Evolutionary conservation across 768 basidiomycete species (phyloP).

Genomic region (Mycena vitilis): DNA sequence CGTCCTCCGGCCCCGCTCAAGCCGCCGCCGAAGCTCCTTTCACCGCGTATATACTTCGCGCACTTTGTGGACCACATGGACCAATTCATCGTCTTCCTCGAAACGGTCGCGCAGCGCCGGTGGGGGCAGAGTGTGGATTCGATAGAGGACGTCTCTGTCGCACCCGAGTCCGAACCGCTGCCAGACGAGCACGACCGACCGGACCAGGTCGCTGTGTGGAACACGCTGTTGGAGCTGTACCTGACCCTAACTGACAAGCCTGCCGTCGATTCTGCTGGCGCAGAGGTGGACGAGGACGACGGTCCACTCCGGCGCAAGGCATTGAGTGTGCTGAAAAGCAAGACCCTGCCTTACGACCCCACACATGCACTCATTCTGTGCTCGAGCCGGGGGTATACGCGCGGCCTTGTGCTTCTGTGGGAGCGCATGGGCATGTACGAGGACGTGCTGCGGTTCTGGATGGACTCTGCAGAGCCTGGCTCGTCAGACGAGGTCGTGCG

Average conservation of each 20-base stretch:
- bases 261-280: slow-evolving; percentile 21
- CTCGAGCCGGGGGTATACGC: slow-evolving; percentile 83
- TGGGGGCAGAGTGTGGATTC: slow-evolving; percentile 81
- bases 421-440: slow-evolving; percentile 97
- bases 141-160: slow-evolving; percentile 36
- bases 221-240: slow-evolving; percentile 94
- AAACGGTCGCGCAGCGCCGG: slow-evolving; percentile 81
- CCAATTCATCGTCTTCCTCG: slow-evolving; percentile 88
- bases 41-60: slow-evolving; percentile 89
- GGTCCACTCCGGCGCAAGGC: slow-evolving; percentile 70
- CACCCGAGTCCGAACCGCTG: slow-evolving; percentile 30
- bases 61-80: slow-evolving; percentile 92
- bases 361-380: slow-evolving; percentile 97
- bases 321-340: slow-evolving; percentile 72
- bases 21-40: slow-evolving; percentile 67
- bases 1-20: slow-evolving; percentile 39
- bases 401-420: slow-evolving; percentile 91
- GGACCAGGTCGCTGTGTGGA: slow-evolving; percentile 93
- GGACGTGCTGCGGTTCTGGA: slow-evolving; percentile 93
- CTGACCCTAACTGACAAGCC: slow-evolving; percentile 64
- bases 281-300: slow-evolving; percentile 46
- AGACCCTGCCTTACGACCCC: slow-evolving; percentile 79
- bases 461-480: slow-evolving; percentile 63
- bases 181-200: slow-evolving; percentile 50
- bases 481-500: slow-evolving; percentile 73